phyloP scores from a whole-genome alignment of 257 asterid genomes.

The Solanum chilense region DNA sequence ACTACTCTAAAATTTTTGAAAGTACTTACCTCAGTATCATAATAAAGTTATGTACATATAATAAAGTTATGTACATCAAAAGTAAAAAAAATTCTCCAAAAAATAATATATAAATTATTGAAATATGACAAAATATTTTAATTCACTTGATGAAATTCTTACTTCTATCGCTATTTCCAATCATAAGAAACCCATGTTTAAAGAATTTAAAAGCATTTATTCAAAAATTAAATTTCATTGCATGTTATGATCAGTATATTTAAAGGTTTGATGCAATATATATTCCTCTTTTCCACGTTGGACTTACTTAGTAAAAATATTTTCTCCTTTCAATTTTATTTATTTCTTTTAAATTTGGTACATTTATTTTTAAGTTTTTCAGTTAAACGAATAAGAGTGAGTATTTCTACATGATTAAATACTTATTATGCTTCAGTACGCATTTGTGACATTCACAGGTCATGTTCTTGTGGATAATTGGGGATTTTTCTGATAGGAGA shows the following conservation, averaged over 20 bases:
- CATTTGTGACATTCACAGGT: neutral
- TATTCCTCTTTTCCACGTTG: neutral
- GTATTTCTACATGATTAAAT: neutral
- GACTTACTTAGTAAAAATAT: too few species aligned
- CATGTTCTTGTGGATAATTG: neutral
- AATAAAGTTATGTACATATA: too few species aligned
- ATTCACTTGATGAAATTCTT: neutral
- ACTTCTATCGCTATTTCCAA: neutral
- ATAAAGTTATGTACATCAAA: neutral
- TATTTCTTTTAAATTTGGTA: too few species aligned
- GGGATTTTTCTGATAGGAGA: too few species aligned
- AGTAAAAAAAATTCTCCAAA: too few species aligned
- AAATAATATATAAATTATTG: neutral
- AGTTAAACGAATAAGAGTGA: neutral
- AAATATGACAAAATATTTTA: neutral
- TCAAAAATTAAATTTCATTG: neutral
- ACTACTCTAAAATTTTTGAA: too few species aligned
- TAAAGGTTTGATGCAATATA: neutral
- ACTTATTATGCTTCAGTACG: neutral
- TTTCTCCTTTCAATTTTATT: neutral
- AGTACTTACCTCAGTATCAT: too few species aligned
- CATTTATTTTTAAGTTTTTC: too few species aligned
- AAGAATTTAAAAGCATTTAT: neutral
- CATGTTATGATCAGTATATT: neutral
- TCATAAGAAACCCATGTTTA: neutral